Evolutionary conservation across 192 early-diverging fungal species (phyloP).

Genomic region (Coemansia sp.): DNA sequence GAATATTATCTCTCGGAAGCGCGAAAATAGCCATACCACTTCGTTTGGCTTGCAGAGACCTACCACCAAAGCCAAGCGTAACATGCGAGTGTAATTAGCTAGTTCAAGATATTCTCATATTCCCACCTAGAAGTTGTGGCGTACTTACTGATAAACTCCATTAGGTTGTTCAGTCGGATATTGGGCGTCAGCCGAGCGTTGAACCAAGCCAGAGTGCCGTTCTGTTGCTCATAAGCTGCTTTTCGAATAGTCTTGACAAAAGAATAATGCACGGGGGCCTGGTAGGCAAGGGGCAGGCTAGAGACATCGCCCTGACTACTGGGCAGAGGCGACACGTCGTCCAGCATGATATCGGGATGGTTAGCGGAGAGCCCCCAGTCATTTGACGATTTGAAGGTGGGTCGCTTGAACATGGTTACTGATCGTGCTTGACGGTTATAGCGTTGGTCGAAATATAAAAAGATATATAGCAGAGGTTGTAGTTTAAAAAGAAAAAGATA

Average conservation of each 20-base stretch:
- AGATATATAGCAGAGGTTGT: background rate
- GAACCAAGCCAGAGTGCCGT: constrained; percentile 34
- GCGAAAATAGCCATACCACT: constrained; percentile 36
- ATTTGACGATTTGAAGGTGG: background rate
- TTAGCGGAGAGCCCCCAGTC: constrained; percentile 23
- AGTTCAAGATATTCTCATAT: background rate
- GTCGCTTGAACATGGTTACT: constrained; percentile 26
- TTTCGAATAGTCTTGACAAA: constrained; percentile 31
- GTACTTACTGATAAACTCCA: constrained; percentile 26
- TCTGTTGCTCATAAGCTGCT: constrained; percentile 7
- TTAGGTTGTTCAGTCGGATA: constrained; percentile 18
- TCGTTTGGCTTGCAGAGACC: constrained; percentile 33
- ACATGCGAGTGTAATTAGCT: background rate
- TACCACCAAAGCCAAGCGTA: background rate
- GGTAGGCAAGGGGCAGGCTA: constrained; percentile 30
- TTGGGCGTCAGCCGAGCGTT: constrained; percentile 14
- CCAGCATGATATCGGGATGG: constrained; percentile 25
- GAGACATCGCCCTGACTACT: constrained; percentile 17
- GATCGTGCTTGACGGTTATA: background rate
- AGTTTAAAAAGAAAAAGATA: too few species aligned
- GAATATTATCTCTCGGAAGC: constrained; percentile 38
- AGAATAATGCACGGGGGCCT: constrained; percentile 10
- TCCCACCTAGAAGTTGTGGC: background rate
- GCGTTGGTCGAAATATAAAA: background rate
- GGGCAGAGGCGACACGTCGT: constrained; percentile 32